A percentile compares a stretch with the other conserved stretches of the same genome.
Evolutionary conservation across 192 early-diverging fungal species (phyloP).

Genomic region (Mortierella claussenii): DNA sequence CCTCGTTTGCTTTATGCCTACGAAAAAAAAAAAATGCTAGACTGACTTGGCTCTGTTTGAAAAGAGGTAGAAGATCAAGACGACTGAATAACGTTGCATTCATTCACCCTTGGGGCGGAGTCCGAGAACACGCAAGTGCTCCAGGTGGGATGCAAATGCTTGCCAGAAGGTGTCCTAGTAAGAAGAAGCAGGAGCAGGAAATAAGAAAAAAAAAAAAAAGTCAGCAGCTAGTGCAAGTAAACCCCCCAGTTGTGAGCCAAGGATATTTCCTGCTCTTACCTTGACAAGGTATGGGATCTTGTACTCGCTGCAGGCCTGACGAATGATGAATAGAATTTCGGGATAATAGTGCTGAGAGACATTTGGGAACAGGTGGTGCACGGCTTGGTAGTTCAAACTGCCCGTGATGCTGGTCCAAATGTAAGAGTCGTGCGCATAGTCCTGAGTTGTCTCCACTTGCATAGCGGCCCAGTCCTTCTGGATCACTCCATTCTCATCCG

Average conservation of each 20-base stretch:
- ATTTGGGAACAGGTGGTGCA: slow-evolving; percentile 63
- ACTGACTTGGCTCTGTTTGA: too few relatives aligned
- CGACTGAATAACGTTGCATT: too few relatives aligned
- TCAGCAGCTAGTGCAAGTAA: neutral
- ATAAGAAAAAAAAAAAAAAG: neutral
- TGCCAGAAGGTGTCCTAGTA: slow-evolving; percentile 59
- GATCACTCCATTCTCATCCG: slow-evolving; percentile 58
- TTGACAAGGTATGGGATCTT: slow-evolving; percentile 58
- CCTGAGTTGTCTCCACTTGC: slow-evolving; percentile 63
- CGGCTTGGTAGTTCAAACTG: slow-evolving; percentile 63
- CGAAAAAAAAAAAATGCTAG: too few relatives aligned
- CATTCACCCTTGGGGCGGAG: slow-evolving; percentile 46
- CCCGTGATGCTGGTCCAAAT: slow-evolving; percentile 62
- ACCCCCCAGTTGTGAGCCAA: neutral
- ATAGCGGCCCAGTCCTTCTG: slow-evolving; percentile 66
- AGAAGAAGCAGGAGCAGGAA: neutral
- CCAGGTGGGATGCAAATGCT: slow-evolving; percentile 58
- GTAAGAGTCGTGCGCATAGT: slow-evolving; percentile 63
- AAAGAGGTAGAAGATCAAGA: too few relatives aligned
- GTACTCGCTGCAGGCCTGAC: slow-evolving; percentile 61
- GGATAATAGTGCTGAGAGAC: slow-evolving; percentile 65
- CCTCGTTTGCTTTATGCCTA: too few relatives aligned
- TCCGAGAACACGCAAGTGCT: slow-evolving; percentile 56
- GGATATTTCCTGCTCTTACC: slow-evolving; percentile 16
- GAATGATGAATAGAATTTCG: slow-evolving; percentile 59